These are phyloP conservation scores for Atkinsonella texensis DNA, from an alignment of 2,329 filamentous ascomycete species.

Conservation along the genomic window DNA sequence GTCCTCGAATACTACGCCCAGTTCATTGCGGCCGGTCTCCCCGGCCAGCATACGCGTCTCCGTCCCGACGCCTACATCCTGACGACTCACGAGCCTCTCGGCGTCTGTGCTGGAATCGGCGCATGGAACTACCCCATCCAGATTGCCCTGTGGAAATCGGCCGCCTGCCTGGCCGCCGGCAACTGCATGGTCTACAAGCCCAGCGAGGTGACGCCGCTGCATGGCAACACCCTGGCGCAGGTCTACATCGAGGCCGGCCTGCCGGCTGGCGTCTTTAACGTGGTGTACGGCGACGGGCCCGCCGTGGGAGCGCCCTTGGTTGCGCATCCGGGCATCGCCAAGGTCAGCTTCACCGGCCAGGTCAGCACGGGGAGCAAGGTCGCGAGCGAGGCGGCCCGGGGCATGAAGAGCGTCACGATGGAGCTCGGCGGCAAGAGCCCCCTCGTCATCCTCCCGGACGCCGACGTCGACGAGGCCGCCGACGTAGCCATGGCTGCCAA, in stretches of 20 bases:
- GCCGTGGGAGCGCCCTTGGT: slow-evolving; percentile 62
- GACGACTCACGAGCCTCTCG: slow-evolving; percentile 69
- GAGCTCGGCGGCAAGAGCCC: slow-evolving; percentile 84
- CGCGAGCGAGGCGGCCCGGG: slow-evolving; percentile 58
- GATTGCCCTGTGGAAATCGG: slow-evolving; percentile 83
- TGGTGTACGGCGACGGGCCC: slow-evolving; percentile 68
- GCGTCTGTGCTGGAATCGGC: slow-evolving; percentile 77
- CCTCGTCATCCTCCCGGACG: slow-evolving; percentile 67
- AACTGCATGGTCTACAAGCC: slow-evolving; percentile 91
- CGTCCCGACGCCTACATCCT: slow-evolving; percentile 71
- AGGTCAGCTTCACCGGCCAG: slow-evolving; percentile 84
- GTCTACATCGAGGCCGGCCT: slow-evolving; percentile 70
- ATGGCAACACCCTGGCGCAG: slow-evolving; percentile 61
- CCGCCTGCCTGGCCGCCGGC: slow-evolving; percentile 71
- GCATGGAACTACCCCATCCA: slow-evolving; percentile 92
- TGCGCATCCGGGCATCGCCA: slow-evolving; percentile 59
- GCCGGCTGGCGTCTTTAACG: slow-evolving; percentile 75
- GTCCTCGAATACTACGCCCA: slow-evolving; percentile 81
- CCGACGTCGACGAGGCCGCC: slow-evolving; percentile 66
- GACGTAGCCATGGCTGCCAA: slow-evolving; percentile 90
- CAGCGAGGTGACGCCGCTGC: slow-evolving; percentile 77
- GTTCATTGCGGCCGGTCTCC: slow-evolving; percentile 64
- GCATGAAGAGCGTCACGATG: slow-evolving; percentile 88
- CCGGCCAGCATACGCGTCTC: slow-evolving; percentile 66
- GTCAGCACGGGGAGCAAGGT: slow-evolving; percentile 76